Evolutionary conservation across 177 flowering plant genomes (phyloP).

Genomic region (Vitis hybrid): DNA sequence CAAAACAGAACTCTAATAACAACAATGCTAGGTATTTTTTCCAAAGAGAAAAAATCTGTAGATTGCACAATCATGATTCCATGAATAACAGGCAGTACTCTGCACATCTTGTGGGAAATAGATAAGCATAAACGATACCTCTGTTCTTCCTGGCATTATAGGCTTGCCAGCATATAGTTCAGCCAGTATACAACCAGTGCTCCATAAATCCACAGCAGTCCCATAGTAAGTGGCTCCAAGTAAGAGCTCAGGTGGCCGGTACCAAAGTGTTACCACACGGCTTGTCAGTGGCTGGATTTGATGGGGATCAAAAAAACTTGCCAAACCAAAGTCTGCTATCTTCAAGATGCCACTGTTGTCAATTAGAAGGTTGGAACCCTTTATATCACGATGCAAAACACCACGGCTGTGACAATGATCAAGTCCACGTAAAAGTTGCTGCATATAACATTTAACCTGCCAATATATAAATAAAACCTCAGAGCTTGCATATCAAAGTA

Average conservation of each 20-base stretch:
- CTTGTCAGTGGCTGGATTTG: slow-evolving; percentile 84
- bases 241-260: slow-evolving; percentile 96
- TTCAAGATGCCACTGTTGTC: slow-evolving; percentile 88
- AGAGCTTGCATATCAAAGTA: not conserved
- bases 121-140: slow-evolving; percentile 47
- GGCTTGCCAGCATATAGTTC: slow-evolving; percentile 97
- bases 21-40: not conserved
- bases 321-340: slow-evolving; percentile 97
- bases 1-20: no score
- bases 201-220: slow-evolving; percentile 92
- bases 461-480: slow-evolving; percentile 14
- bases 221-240: slow-evolving; percentile 95
- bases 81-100: not conserved
- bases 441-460: slow-evolving; percentile 97
- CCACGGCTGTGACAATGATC: slow-evolving; percentile 92
- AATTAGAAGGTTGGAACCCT: slow-evolving; percentile 93
- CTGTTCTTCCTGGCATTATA: slow-evolving; percentile 98
- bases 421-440: slow-evolving; percentile 86
- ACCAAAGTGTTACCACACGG: slow-evolving; percentile 98
- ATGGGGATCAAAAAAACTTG: slow-evolving; percentile 79
- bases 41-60: not conserved
- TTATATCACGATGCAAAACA: slow-evolving; percentile 92
- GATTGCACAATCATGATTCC: not conserved
- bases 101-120: no score
- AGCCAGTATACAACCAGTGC: slow-evolving; percentile 97